Percentiles rank a stretch among this genome's conserved stretches.
These are phyloP conservation scores for Megacollybia marginata DNA, from an alignment of 768 basidiomycete species.

Conservation along the genomic window DNA sequence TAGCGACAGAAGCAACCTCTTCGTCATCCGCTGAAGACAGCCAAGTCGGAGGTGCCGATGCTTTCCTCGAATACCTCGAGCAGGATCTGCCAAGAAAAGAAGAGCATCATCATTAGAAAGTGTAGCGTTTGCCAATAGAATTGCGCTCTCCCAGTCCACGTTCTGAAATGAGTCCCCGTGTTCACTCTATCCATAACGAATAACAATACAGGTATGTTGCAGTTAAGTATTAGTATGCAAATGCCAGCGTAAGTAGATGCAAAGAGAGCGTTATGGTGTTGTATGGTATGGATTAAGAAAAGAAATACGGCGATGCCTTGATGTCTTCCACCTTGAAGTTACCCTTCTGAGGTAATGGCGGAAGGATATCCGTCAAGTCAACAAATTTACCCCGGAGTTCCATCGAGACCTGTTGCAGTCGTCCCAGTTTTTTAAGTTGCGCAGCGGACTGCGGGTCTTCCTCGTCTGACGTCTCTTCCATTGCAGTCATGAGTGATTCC, in stretches of 20 bases:
- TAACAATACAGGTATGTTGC: no score
- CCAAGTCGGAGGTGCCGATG: slow-evolving; percentile 55
- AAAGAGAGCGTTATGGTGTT: slow-evolving; percentile 2
- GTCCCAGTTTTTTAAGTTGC: slow-evolving; percentile 15
- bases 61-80: slow-evolving; percentile 76
- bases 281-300: slow-evolving; percentile 51
- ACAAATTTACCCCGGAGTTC: slow-evolving; percentile 57
- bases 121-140: not conserved
- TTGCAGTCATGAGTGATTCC: slow-evolving; percentile 7
- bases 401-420: slow-evolving; percentile 12
- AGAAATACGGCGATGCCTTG: slow-evolving; percentile 84
- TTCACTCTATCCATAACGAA: no score
- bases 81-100: slow-evolving; percentile 65
- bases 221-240: no score
- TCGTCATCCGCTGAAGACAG: slow-evolving; percentile 29
- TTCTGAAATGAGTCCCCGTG: no score
- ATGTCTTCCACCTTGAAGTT: slow-evolving; percentile 79
- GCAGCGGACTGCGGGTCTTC: slow-evolving; percentile 10
- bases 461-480: slow-evolving; percentile 16
- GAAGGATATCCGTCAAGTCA: slow-evolving; percentile 65
- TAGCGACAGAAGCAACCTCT: slow-evolving; percentile 28
- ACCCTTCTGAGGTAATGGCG: slow-evolving; percentile 79
- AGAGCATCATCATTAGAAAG: slow-evolving; percentile 19
- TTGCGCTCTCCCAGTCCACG: no score
- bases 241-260: not conserved